phyloP scores from a whole-genome alignment of 2,329 filamentous ascomycete species.

The Chaetomiaceae sp. region DNA sequence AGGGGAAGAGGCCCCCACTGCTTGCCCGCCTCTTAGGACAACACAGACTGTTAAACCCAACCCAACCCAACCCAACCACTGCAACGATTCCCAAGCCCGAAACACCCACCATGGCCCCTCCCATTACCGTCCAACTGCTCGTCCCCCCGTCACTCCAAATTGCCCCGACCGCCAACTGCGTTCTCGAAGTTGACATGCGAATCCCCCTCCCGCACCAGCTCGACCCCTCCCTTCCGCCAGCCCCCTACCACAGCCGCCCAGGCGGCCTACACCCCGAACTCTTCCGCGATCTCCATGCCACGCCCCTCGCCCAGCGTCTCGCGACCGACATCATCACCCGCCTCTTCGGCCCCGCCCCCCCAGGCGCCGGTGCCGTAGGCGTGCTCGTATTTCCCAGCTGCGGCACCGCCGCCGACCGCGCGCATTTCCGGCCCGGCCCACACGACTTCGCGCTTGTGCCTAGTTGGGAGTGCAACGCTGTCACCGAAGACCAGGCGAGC shows the following conservation, averaged over 20 bases:
- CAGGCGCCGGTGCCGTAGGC: background rate
- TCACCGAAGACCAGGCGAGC: background rate
- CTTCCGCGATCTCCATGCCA: background rate
- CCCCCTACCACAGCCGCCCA: background rate
- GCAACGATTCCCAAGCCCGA: too few relatives aligned
- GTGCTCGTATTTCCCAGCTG: background rate
- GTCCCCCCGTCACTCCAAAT: background rate
- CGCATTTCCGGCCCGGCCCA: background rate
- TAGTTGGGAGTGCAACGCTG: background rate
- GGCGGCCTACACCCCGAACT: background rate
- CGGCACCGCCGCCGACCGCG: background rate
- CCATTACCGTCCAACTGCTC: background rate
- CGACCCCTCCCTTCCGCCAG: background rate
- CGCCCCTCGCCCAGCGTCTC: background rate
- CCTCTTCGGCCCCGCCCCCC: background rate
- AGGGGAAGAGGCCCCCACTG: too few relatives aligned
- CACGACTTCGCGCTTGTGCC: background rate
- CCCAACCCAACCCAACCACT: too few relatives aligned
- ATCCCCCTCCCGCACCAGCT: slow-evolving; percentile 1
- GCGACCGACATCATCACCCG: background rate
- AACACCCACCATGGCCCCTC: background rate
- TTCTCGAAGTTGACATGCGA: background rate
- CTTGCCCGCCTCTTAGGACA: too few relatives aligned
- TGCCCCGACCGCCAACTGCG: background rate
- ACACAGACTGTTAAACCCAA: too few relatives aligned